phyloP scores from a whole-genome alignment of 805 yeast genomes.

The Cyberlindnera mississippiensis region DNA sequence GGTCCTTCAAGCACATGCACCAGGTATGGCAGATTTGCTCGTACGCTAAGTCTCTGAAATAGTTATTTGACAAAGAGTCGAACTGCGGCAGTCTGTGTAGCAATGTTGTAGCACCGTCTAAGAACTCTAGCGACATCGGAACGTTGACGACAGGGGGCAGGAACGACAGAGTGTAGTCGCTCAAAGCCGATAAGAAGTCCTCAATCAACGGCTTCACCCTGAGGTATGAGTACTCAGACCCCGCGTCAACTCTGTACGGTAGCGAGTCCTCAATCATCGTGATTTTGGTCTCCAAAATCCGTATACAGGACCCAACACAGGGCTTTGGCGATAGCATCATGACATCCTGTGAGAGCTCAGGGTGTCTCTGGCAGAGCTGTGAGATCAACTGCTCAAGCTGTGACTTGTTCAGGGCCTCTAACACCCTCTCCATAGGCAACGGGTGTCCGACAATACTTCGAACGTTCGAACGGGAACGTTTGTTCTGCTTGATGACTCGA shows the following conservation, averaged over 20 bases:
- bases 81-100: conserved; percentile 67
- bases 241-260: conserved; percentile 73
- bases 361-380: conserved; percentile 53
- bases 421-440: conserved; percentile 57
- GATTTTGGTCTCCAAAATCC: conserved; percentile 41
- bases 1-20: conserved; percentile 42
- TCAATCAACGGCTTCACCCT: conserved; percentile 64
- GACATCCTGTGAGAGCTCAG: conserved; percentile 54
- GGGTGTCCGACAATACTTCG: conserved; percentile 46
- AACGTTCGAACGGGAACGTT: conserved; percentile 1
- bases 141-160: conserved; percentile 65
- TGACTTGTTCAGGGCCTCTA: conserved; percentile 63
- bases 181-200: conserved; percentile 65
- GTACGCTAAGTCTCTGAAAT: conserved; percentile 46
- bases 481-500: too few relatives aligned
- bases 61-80: conserved; percentile 41
- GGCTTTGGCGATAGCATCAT: conserved; percentile 52
- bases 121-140: conserved; percentile 53
- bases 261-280: conserved; percentile 41
- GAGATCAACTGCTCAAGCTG: conserved; percentile 50
- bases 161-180: conserved; percentile 70
- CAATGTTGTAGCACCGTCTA: conserved; percentile 56
- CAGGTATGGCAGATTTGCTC: conserved; percentile 59
- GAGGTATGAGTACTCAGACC: conserved; percentile 71
- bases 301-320: conserved; percentile 47